Conservation (phyloP, 352 stramenopile genomes). For the Globisporangium sylvaticum region DNA sequence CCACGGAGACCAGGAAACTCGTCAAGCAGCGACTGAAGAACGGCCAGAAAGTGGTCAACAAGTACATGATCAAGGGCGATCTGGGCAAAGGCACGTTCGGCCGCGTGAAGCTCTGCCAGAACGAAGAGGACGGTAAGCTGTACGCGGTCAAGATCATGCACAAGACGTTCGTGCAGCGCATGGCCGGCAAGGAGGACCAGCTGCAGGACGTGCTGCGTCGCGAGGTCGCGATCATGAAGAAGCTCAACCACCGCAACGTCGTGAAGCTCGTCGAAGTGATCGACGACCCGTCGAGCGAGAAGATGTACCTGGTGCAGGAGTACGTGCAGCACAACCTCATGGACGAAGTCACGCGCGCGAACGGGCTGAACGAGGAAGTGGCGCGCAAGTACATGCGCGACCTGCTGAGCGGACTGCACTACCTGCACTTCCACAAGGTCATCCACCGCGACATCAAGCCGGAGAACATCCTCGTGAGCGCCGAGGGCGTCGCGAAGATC, state of each 20-base stretch:
- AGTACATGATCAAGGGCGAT: conserved; percentile 91
- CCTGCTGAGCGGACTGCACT: conserved; percentile 86
- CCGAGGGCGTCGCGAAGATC: conserved; percentile 85
- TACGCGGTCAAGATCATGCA: conserved; percentile 90
- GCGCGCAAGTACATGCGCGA: conserved; percentile 88
- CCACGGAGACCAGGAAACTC: conserved; percentile 75
- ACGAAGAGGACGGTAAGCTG: conserved; percentile 71
- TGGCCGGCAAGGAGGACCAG: conserved; percentile 84
- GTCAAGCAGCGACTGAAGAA: conserved; percentile 84
- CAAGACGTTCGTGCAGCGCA: conserved; percentile 87
- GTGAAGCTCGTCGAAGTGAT: conserved; percentile 94
- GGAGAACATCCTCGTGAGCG: conserved; percentile 83
- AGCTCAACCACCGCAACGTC: conserved; percentile 92
- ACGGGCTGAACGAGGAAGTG: conserved; percentile 59
- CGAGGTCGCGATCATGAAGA: conserved; percentile 97
- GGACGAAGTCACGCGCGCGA: conserved; percentile 76
- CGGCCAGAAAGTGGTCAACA: conserved; percentile 89
- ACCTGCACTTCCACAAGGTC: conserved; percentile 92
- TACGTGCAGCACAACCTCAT: conserved; percentile 93
- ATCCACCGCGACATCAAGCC: conserved; percentile 93
- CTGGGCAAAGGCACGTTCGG: conserved; percentile 91
- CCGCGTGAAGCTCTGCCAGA: conserved; percentile 78
- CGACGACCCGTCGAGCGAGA: conserved; percentile 91
- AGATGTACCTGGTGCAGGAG: conserved; percentile 95
- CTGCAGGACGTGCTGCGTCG: conserved; percentile 77